Conservation (phyloP, 768 basidiomycete genomes). For the Agrocybe pediades region DNA sequence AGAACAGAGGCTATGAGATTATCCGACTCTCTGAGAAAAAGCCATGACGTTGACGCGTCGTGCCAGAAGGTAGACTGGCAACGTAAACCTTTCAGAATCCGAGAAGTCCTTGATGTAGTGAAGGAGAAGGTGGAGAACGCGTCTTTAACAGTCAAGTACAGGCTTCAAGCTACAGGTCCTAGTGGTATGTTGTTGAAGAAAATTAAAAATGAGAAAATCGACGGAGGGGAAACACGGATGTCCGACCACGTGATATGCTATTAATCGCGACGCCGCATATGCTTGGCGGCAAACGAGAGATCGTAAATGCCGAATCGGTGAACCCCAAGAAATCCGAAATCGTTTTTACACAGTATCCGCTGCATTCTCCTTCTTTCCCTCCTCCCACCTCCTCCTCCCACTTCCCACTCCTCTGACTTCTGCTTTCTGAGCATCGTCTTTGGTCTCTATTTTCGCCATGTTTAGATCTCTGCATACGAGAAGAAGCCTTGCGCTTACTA, state of each 20-base stretch:
- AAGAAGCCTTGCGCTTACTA: conserved; percentile 31
- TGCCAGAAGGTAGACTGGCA: too few species aligned
- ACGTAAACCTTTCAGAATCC: too few species aligned
- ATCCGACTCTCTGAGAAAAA: too few species aligned
- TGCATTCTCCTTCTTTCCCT: conserved; percentile 9
- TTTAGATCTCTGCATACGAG: conserved; percentile 32
- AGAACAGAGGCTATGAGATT: too few species aligned
- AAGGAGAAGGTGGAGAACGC: too few species aligned
- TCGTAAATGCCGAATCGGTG: not conserved
- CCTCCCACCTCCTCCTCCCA: conserved; percentile 6
- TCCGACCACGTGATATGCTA: conserved; percentile 12
- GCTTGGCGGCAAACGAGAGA: conserved; percentile 7
- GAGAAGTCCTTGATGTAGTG: too few species aligned
- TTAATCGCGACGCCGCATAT: conserved; percentile 10
- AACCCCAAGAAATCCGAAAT: conserved; percentile 19
- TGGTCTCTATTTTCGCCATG: conserved; percentile 31
- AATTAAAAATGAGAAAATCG: not conserved
- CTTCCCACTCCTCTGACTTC: not conserved
- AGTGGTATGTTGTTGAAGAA: too few species aligned
- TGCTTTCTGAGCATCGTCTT: not conserved
- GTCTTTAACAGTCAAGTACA: too few species aligned
- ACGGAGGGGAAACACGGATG: not conserved
- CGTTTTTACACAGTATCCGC: conserved; percentile 9
- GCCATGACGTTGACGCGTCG: too few species aligned
- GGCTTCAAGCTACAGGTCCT: too few species aligned